Conservation (phyloP, 805 yeast species). For the Cyberlindnera bimundalis region DNA sequence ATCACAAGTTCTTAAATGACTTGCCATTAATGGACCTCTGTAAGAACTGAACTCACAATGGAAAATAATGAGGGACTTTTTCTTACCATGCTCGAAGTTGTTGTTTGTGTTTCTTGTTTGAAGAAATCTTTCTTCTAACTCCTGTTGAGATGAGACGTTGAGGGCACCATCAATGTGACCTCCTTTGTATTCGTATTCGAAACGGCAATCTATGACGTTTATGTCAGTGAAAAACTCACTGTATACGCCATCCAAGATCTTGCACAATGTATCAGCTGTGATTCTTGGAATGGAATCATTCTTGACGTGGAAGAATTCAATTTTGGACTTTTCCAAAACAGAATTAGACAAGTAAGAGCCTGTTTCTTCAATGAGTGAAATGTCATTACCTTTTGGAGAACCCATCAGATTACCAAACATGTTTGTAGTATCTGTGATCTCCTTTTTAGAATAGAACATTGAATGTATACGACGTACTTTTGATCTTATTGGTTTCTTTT, state of each 20-base stretch:
- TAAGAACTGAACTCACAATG: constrained; percentile 94
- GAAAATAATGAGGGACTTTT: constrained; percentile 61
- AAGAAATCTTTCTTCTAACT: constrained; percentile 57
- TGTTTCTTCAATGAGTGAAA: constrained; percentile 13
- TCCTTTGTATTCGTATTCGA: constrained; percentile 86
- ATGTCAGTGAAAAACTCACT: constrained; percentile 40
- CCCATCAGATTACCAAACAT: constrained; percentile 28
- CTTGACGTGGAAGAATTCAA: constrained; percentile 41
- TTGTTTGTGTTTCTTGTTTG: constrained; percentile 14
- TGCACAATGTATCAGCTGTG: constrained; percentile 52
- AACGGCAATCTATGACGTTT: constrained; percentile 80
- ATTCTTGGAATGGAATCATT: constrained; percentile 72
- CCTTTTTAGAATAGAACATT: constrained; percentile 60
- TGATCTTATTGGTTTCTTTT: constrained; percentile 29
- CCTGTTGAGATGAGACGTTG: constrained; percentile 68
- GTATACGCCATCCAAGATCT: constrained; percentile 54
- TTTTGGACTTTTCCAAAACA: constrained; percentile 29
- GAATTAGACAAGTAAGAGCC: constrained; percentile 15
- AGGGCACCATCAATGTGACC: constrained; percentile 88
- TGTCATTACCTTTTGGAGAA: constrained; percentile 14
- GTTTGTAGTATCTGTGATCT: constrained; percentile 37
- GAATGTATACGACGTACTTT: constrained; percentile 63
- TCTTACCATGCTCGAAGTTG: constrained; percentile 17
- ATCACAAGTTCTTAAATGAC: constrained; percentile 79
- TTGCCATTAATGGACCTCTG: constrained; percentile 93